Base-by-base conservation (phyloP, 345 rosid species). In the Hibiscus syriacus region DNA sequence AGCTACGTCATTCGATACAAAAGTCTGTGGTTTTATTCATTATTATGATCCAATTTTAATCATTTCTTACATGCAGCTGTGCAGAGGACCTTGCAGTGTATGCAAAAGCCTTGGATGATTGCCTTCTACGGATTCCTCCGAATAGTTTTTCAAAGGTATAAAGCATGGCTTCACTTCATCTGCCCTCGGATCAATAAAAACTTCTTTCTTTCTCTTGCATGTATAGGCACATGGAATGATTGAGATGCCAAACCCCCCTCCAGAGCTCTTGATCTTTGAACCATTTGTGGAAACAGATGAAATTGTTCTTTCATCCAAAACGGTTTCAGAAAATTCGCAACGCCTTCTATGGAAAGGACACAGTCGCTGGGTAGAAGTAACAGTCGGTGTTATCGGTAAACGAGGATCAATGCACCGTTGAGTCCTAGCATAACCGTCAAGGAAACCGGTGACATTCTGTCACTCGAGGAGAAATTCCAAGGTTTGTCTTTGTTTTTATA, bases 391-490 rank as follows among this genome's bases (percentile, higher is more conserved):
- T 23, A 68, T 88, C 5, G 97, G 97, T 52, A 82, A 79, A 65
- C 71, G 58, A 59, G 96, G 97, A 73, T 82, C 79, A 11, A 90
- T 93, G 94, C 92, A 72, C 73, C 97, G 2, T 70, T 93, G 64
- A 88, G 82, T 78, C 96, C 97, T 49, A 93, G 98, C 76, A 74
- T 90, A 58, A 90, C 96, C 36, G 92, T 93, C 70, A 93, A 93
- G 76, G 98, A 90, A 87, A 70, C 82, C 55, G 97, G 98, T 16
- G 97, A 83, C 71, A 93, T 93, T 71, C 78, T 90, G 71, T 88
- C 98, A 43, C 97, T 93, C 39, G 97, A 93, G 71, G 97, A 93
- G 79, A 93, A 93, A 81, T 93, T 93, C 76, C 98, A 92, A 84
- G 98, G 98, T 89, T 68, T 32, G 26, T 38, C n/a, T n/a, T n/a